Base-by-base conservation (phyloP, 1,284 basidiomycete species). In the Ganoderma multipileum region DNA sequence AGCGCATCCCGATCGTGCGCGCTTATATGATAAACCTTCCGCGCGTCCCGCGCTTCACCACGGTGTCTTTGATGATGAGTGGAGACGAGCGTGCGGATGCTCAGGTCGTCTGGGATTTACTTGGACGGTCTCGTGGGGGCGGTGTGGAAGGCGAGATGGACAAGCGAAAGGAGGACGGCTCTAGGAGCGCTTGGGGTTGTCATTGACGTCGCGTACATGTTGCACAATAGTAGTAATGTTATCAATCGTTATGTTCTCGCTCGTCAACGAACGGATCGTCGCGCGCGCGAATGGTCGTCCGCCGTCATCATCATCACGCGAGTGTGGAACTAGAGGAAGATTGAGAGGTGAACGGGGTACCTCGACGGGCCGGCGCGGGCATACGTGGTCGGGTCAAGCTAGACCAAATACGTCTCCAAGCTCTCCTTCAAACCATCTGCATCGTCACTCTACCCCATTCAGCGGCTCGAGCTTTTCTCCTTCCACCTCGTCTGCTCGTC, bases 1-100 rank as follows among this genome's bases (percentile, higher is more conserved):
- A 71, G 38, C 74, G 38, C 61, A 74, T n/a, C 62, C 73, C 59
- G 2, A 70, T 69, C n/a, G 80, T 84, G 20, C 78, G 77, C 50
- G 80, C 81, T 39, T 91, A 91, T 72, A 79, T 93, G 78, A 76
- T 81, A 9, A 81, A 80, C 9, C 81, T 93, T 18, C 74, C 83
- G 8, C 79, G 77, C 5, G 87, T 92, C 4, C 83, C 85, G 39
- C 84, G 92, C 38, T 92, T 93, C 73, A 79, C 80, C 50, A 91
- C 88, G 0, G 82, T 93, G 0, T 78, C 87, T 57, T 69, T 92
- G 69, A 90, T 94, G 77, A 81, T 94, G 77, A 87, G 84, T 65
- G 77, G 74, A 47, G 71, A 78, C 23, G 92, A 93, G 78, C 87
- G 70, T 16, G 61, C n/a, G 20, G 52, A 75, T n/a, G 77, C 73